These are phyloP conservation scores for Aspergillus piperis DNA, from an alignment of 2,329 filamentous ascomycete species.

Conservation along the genomic window DNA sequence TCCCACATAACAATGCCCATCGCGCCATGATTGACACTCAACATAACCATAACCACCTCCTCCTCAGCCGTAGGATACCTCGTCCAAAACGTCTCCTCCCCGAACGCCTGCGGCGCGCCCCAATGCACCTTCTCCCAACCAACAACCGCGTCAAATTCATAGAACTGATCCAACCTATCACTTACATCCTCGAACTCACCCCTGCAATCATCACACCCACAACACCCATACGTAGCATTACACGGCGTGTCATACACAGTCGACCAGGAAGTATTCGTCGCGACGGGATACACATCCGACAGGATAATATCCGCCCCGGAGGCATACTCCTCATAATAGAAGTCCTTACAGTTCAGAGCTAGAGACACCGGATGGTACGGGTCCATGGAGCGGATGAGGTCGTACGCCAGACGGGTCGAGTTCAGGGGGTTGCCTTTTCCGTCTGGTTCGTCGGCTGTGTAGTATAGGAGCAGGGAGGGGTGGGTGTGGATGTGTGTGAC, in stretches of 20 bases:
- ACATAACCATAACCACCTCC: neutral
- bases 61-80: neutral
- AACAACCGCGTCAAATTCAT: neutral
- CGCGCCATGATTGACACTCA: neutral
- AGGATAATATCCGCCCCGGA: constrained; percentile 1
- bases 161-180: neutral
- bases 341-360: neutral
- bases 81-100: constrained; percentile 5
- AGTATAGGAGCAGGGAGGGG: constrained; percentile 1
- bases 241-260: constrained; percentile 1
- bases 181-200: neutral
- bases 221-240: constrained; percentile 2
- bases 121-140: constrained; percentile 7
- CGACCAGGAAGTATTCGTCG: neutral
- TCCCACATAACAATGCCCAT: constrained; percentile 6
- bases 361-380: neutral
- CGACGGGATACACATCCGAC: neutral
- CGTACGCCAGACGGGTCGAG: neutral
- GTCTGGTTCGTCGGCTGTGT: constrained; percentile 2
- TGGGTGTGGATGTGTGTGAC: neutral
- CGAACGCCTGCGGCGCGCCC: constrained; percentile 6
- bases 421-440: neutral
- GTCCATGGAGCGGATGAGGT: neutral
- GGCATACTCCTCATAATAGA: neutral
- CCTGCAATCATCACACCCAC: neutral